These are phyloP conservation scores for Dactylis glomerata DNA, from an alignment of 176 grass and related monocot genomes.

Conservation along the genomic window DNA sequence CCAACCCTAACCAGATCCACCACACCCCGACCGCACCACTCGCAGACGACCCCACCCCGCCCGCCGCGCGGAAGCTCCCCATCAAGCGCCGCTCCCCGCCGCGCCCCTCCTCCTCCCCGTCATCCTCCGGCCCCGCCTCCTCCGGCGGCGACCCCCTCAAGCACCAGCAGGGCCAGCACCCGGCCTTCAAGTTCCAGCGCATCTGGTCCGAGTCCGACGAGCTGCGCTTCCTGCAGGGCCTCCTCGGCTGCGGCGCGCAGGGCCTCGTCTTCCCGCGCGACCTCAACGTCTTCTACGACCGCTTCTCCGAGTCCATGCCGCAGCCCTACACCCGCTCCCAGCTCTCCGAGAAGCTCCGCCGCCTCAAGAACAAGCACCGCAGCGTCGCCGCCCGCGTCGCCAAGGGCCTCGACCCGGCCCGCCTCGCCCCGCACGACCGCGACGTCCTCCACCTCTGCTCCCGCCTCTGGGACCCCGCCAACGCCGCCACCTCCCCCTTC, in stretches of 20 bases:
- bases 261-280: conserved; percentile 90
- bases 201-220: conserved; percentile 88
- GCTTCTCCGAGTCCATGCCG: conserved; percentile 89
- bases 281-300: conserved; percentile 93
- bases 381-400: conserved; percentile 51
- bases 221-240: conserved; percentile 79
- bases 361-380: conserved; percentile 81
- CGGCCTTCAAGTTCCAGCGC: conserved; percentile 82
- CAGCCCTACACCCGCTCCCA: conserved; percentile 90
- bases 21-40: conserved; percentile 38
- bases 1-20: conserved; percentile 40
- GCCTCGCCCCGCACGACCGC: conserved; percentile 90
- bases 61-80: conserved; percentile 81
- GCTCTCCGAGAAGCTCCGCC: conserved; percentile 94
- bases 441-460: conserved; percentile 94
- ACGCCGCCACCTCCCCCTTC: conserved; percentile 72
- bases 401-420: conserved; percentile 61
- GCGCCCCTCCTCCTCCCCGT: conserved; percentile 28
- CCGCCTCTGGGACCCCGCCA: conserved; percentile 85
- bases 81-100: conserved; percentile 90
- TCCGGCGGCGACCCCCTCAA: conserved; percentile 21
- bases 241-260: conserved; percentile 84
- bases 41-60: conserved; percentile 13
- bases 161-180: conserved; percentile 6
- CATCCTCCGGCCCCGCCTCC: conserved; percentile 39